A percentile compares a stretch with the other conserved stretches of the same genome.
phyloP scores from a whole-genome alignment of 2,329 filamentous ascomycete species.

The Sporothrix pallida region DNA sequence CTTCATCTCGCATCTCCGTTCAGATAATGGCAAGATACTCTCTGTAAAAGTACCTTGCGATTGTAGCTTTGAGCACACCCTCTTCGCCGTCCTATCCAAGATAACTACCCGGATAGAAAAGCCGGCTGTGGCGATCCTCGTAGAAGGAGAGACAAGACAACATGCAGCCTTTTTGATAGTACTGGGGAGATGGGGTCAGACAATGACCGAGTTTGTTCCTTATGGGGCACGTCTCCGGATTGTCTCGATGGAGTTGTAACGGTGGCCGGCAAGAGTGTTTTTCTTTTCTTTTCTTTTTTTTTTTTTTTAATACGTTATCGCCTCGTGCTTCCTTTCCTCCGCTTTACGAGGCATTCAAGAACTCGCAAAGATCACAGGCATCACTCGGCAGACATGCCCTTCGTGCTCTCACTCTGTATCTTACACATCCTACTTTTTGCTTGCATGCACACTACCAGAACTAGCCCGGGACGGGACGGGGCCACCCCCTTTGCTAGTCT shows the following conservation, averaged over 20 bases:
- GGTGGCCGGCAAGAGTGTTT: neutral
- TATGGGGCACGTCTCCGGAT: neutral
- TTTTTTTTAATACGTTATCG: neutral
- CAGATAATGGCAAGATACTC: no score
- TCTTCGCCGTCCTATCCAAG: slow-evolving; percentile 4
- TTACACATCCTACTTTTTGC: neutral
- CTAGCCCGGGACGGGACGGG: slow-evolving; percentile 29
- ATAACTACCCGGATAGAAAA: neutral
- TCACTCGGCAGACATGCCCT: neutral
- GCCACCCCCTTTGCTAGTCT: slow-evolving; percentile 9
- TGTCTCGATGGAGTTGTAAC: neutral
- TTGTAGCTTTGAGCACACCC: neutral
- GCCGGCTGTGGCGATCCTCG: neutral
- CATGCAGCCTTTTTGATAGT: neutral
- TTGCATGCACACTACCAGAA: neutral
- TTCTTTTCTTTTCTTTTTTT: neutral
- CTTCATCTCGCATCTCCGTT: neutral
- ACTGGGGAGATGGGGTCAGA: neutral
- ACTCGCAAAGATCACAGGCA: neutral
- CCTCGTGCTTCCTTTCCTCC: slow-evolving; percentile 12
- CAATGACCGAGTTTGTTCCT: neutral
- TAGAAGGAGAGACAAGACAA: neutral
- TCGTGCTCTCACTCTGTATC: neutral
- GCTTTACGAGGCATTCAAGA: no score
- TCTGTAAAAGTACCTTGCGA: no score